These are phyloP conservation scores for Nephelium lappaceum DNA, from an alignment of 345 rosid species.

Conservation along the genomic window DNA sequence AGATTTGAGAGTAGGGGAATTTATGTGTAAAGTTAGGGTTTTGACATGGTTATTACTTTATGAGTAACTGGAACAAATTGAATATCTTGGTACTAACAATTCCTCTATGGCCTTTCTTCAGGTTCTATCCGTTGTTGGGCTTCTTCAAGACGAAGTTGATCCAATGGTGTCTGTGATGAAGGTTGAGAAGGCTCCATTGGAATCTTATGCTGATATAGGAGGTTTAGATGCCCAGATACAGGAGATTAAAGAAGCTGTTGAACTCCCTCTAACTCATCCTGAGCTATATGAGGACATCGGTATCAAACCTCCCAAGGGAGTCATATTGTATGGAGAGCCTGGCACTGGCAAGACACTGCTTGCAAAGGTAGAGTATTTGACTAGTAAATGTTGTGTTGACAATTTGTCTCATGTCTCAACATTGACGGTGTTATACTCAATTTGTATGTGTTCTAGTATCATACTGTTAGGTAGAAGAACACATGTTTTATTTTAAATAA, in stretches of 20 bases:
- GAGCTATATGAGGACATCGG: slow-evolving; percentile 99
- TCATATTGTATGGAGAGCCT: slow-evolving; percentile 97
- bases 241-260: slow-evolving; percentile 99
- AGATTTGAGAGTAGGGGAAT: neutral
- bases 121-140: slow-evolving; percentile 97
- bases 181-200: slow-evolving; percentile 98
- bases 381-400: neutral
- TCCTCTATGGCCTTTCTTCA: slow-evolving; percentile 24
- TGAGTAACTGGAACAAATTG: neutral
- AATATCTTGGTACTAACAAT: neutral
- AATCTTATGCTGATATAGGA: slow-evolving; percentile 97
- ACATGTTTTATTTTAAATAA: neutral
- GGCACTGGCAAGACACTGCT: slow-evolving; percentile 99
- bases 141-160: slow-evolving; percentile 97
- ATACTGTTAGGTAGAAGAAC: neutral
- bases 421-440: neutral
- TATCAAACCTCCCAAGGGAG: slow-evolving; percentile 98
- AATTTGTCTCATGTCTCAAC: neutral
- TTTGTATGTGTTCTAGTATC: neutral
- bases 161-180: slow-evolving; percentile 99
- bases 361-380: slow-evolving; percentile 69
- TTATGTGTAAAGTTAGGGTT: too few species aligned
- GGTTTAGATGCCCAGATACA: slow-evolving; percentile 99
- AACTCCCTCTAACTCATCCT: slow-evolving; percentile 97
- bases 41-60: too few species aligned